These are phyloP conservation scores for Podospora bellae-mahoneyi DNA, from an alignment of 495 filamentous ascomycete species.

Conservation along the genomic window DNA sequence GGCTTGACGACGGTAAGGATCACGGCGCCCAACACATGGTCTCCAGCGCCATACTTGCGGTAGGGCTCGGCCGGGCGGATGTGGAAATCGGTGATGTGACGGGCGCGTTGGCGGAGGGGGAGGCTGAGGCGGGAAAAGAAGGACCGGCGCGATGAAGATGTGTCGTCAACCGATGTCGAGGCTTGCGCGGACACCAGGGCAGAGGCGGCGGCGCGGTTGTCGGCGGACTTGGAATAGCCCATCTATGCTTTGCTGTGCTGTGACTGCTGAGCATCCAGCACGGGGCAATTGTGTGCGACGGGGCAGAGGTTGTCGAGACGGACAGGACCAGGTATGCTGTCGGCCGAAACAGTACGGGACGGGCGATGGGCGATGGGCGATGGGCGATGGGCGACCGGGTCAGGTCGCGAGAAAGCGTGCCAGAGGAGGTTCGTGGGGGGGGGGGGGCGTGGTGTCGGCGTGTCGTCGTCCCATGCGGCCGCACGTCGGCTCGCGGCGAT, in stretches of 20 bases:
- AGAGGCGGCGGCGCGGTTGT: constrained; percentile 32
- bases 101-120: constrained; percentile 56
- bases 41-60: constrained; percentile 70
- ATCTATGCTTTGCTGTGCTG: constrained; percentile 32
- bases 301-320: background rate
- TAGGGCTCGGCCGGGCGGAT: constrained; percentile 81
- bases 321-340: constrained; percentile 4
- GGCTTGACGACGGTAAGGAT: constrained; percentile 77
- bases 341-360: background rate
- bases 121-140: constrained; percentile 54
- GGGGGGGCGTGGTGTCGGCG: background rate
- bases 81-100: constrained; percentile 78
- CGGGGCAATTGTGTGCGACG: background rate
- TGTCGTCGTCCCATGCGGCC: background rate
- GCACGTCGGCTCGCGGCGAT: background rate
- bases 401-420: constrained; percentile 5
- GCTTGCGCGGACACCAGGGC: constrained; percentile 25
- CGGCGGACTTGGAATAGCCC: constrained; percentile 36
- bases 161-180: constrained; percentile 30
- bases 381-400: background rate
- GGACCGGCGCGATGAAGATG: constrained; percentile 27
- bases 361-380: background rate
- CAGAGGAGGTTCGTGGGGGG: background rate
- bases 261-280: constrained; percentile 1
- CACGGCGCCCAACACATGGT: constrained; percentile 67